These are phyloP conservation scores for Calocera viscosa DNA, from an alignment of 768 basidiomycete genomes.

Conservation along the genomic window DNA sequence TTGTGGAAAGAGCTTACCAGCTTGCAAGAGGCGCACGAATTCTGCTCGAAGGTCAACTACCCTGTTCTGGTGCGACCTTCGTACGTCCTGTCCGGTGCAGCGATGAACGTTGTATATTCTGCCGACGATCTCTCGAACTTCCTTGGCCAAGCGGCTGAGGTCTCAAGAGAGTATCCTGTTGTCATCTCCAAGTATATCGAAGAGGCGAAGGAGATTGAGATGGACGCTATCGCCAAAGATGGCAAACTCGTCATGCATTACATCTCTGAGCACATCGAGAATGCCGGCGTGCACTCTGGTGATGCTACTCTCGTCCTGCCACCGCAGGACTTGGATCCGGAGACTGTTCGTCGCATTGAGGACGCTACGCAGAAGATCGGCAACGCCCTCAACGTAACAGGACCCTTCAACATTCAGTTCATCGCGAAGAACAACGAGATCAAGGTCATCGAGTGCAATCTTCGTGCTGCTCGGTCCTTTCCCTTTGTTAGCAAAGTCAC, in stretches of 20 bases:
- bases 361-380: slow-evolving; percentile 97
- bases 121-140: slow-evolving; percentile 83
- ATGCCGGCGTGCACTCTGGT: slow-evolving; percentile 96
- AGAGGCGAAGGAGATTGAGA: slow-evolving; percentile 99
- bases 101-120: slow-evolving; percentile 98
- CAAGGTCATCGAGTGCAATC: slow-evolving; percentile 99
- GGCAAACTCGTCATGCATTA: slow-evolving; percentile 99
- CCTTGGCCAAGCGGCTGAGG: slow-evolving; percentile 86
- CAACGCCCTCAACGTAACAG: slow-evolving; percentile 92
- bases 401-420: slow-evolving; percentile 99
- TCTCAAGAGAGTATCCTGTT: slow-evolving; percentile 91
- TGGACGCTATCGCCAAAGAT: slow-evolving; percentile 96
- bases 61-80: slow-evolving; percentile 95
- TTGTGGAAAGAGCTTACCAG: slow-evolving; percentile 93
- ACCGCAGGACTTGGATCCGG: slow-evolving; percentile 93
- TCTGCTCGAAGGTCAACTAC: slow-evolving; percentile 88
- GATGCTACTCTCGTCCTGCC: slow-evolving; percentile 97
- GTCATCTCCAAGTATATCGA: slow-evolving; percentile 99
- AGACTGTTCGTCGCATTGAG: slow-evolving; percentile 90
- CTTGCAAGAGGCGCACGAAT: slow-evolving; percentile 71
- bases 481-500: slow-evolving; percentile 99
- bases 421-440: slow-evolving; percentile 99
- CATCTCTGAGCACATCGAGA: slow-evolving; percentile 98
- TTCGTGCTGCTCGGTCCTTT: slow-evolving; percentile 94
- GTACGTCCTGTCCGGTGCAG: slow-evolving; percentile 97